Evolutionary conservation across 2,329 filamentous ascomycete genomes (phyloP).

Genomic region (Apiospora pterosperma): DNA sequence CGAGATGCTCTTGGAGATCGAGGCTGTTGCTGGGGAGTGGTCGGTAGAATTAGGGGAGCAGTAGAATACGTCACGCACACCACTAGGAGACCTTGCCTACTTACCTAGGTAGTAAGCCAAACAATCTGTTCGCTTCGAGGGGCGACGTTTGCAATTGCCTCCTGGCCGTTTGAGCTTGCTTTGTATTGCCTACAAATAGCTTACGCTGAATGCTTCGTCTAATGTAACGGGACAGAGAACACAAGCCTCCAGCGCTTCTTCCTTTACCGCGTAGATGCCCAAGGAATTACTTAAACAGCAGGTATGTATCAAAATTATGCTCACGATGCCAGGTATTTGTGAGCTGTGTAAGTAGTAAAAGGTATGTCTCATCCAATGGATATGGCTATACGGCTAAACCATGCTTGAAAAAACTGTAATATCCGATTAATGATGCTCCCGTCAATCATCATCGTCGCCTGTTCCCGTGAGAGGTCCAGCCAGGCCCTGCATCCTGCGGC

Average conservation of each 20-base stretch:
- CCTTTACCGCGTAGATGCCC: background rate
- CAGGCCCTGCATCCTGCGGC: constrained; percentile 56
- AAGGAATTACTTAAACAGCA: background rate
- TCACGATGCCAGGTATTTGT: background rate
- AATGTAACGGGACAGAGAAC: background rate
- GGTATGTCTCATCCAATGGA: background rate
- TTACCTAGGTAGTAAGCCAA: too few species aligned
- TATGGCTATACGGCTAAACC: background rate
- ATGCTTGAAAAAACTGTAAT: background rate
- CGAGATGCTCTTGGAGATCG: constrained; percentile 48
- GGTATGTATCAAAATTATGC: background rate
- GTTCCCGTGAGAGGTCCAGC: constrained; percentile 50
- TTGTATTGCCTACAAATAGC: background rate
- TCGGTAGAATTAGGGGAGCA: constrained; percentile 9
- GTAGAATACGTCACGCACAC: background rate
- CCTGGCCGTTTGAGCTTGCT: background rate
- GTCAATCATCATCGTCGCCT: constrained; percentile 29
- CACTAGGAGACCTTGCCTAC: too few species aligned
- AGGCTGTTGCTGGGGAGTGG: constrained; percentile 27
- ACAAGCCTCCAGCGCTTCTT: background rate
- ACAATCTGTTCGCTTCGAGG: too few species aligned
- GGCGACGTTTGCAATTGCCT: background rate
- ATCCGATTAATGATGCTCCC: background rate
- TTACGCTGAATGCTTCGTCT: background rate
- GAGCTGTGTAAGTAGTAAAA: background rate